Base-by-base conservation (phyloP, 208 protist species). In the Acanthamoeba culbertsoni region DNA sequence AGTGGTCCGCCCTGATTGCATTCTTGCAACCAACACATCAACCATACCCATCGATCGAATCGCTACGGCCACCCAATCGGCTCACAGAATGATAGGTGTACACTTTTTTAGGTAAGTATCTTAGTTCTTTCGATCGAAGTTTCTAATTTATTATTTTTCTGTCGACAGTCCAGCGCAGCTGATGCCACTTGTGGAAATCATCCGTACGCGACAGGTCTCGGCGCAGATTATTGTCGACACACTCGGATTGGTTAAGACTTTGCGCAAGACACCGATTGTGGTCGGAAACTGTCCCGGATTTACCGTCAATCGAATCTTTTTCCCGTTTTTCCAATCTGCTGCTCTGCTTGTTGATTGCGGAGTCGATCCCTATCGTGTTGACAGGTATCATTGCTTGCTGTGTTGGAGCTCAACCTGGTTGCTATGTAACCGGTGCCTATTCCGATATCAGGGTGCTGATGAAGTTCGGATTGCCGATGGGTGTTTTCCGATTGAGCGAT, bases 261-360 rank as follows among this genome's bases (percentile, higher is more conserved):
- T 98, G 88, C 77, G 96, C 84, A 98, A 98, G 95, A 96, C 96
- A 51, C 79, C 96, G 23, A 96, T 98, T 2, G 71, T 98, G 10
- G 96, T 96, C 0, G 93, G 94, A 77, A 96, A 97, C 94, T 95
- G 95, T 26, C 94, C 95, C 33, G 97, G 97, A 35, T 97, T 95
- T 84, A 95, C 97, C 28, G 96, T 95, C 48, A 98, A 97, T 51
- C 96, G 97, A 0, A 95, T 98, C 90, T 94, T 98, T 51, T 95
- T 97, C 45, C 86, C 77, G 1, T 97, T 95, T 28, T 86, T 97
- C 8, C 97, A 97, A 92, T 97, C 98, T 93, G 97, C 97, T 12
- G 96, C 97, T 75, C 93, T 97, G 26, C 96, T 99, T 95, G 92
- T 99, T 28, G 96, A 98, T 91, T 95, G 97, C 46, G 98, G 98